phyloP scores from a whole-genome alignment of 2,329 filamentous ascomycete genomes.

The Talaromyces sp. region DNA sequence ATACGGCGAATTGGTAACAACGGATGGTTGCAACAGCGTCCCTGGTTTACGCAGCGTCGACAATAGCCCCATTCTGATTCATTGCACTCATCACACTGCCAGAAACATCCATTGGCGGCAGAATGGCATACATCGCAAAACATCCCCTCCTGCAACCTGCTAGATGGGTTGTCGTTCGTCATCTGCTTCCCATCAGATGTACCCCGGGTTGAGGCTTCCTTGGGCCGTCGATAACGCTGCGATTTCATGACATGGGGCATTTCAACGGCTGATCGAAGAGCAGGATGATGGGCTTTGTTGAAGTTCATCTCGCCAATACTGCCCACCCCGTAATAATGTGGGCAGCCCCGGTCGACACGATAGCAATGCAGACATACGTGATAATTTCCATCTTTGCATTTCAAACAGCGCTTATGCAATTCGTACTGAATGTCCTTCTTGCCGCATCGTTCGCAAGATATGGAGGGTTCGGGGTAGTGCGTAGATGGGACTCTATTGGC shows the following conservation, averaged over 20 bases:
- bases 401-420: constrained; percentile 76
- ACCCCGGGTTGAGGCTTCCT: constrained; percentile 25
- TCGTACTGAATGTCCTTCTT: constrained; percentile 75
- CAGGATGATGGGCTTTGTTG: constrained; percentile 47
- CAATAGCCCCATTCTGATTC: constrained; percentile 95
- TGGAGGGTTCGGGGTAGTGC: constrained; percentile 65
- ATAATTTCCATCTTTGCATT: constrained; percentile 68
- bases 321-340: constrained; percentile 86
- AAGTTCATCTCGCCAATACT: constrained; percentile 66
- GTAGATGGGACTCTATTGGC: constrained; percentile 23
- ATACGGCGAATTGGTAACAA: constrained; percentile 72
- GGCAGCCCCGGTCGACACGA: constrained; percentile 69
- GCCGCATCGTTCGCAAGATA: constrained; percentile 69
- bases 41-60: constrained; percentile 79
- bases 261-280: constrained; percentile 41
- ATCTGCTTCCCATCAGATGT: constrained; percentile 46
- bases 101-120: constrained; percentile 79
- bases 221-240: constrained; percentile 32
- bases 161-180: constrained; percentile 64
- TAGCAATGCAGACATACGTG: constrained; percentile 82
- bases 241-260: constrained; percentile 52
- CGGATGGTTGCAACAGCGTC: constrained; percentile 74
- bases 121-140: constrained; percentile 76
- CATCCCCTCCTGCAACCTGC: constrained; percentile 70
- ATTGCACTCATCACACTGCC: constrained; percentile 84